These are phyloP conservation scores for Flaveria sonorensis DNA, from an alignment of 129 eudicot genomes.

Conservation along the genomic window DNA sequence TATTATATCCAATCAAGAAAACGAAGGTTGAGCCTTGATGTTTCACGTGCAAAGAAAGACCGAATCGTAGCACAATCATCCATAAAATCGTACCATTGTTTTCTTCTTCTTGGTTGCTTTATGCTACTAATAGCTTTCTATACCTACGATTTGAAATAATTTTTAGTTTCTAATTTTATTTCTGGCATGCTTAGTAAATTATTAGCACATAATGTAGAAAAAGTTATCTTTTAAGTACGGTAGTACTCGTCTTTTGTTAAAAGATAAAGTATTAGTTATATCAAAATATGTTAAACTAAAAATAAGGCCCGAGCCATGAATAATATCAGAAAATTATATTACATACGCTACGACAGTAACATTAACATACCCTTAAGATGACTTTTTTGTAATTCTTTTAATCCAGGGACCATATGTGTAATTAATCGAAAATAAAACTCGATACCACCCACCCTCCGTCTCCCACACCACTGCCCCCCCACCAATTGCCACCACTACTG, in stretches of 20 bases:
- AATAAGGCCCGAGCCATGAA: too few relatives aligned
- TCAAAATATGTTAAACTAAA: too few relatives aligned
- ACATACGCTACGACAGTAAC: too few relatives aligned
- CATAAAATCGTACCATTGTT: slow-evolving; percentile 20
- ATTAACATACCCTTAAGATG: too few relatives aligned
- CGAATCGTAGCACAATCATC: slow-evolving; percentile 18
- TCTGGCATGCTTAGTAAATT: slow-evolving; percentile 5
- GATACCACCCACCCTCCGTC: too few relatives aligned
- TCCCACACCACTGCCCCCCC: too few relatives aligned
- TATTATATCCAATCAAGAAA: slow-evolving; percentile 12
- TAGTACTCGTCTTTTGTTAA: neutral
- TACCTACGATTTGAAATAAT: neutral
- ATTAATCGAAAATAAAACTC: too few relatives aligned
- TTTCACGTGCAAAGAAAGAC: slow-evolving; percentile 25
- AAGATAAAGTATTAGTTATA: neutral
- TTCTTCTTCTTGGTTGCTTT: slow-evolving; percentile 32
- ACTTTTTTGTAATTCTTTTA: too few relatives aligned
- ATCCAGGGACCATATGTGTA: too few relatives aligned
- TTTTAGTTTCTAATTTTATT: neutral
- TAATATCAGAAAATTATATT: too few relatives aligned
- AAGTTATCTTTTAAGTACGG: neutral
- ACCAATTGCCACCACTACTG: too few relatives aligned
- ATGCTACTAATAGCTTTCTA: neutral
- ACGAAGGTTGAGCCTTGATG: neutral
- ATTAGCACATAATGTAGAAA: neutral